Base-by-base conservation (phyloP, 805 yeast species). In the Tetrapisispora taiwanensis region DNA sequence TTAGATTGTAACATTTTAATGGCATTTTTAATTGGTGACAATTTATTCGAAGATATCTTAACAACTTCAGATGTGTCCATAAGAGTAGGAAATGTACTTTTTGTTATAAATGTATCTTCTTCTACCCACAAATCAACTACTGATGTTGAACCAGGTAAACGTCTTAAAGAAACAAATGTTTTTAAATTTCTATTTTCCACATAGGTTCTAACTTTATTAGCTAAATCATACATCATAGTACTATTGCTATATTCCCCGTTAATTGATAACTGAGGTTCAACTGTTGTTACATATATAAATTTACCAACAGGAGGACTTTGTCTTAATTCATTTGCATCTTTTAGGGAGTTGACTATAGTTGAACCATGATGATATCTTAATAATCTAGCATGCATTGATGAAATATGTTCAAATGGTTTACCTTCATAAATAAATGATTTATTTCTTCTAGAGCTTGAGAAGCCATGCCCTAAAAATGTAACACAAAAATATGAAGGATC, bases 1-100 rank as follows among this genome's bases (percentile, higher is more conserved):
- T 84, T 86, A 45, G 72, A 68, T 38, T 74, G 67, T 46, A 88
- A 65, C 3, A 85, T 71, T 51, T 83, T 72, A 45, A 82, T 69
- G 0, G 95, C 95, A 64, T 84, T 87, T 53, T 84, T 83, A 46
- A 86, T 68, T 13, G 96, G 96, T n/a, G 95, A 83, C 39, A 85
- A 64, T 52, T 74, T 80, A 20, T 72, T 70, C 6, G 70, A 69
- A 8, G 59, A 62, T 9, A 73, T 67, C 3, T 56, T 46, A 48
- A 72, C 73, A 51, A 87, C 75, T 56, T 84, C 92, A 52, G 88
- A 76, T 62, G 95, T 72, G 58, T 86, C 84, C 84, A 86, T 83
- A 61, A 87, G 72, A 0, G 95, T 82, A 22, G 96, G 96, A 79
- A 87, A 87, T 7, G 86, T 73, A 44, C 82, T 73, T 39, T 60